Evolutionary conservation across 352 stramenopile species (phyloP), one percentile per base, ranked within the genome.

Genomic region (Globisporangium mamillatum): DNA sequence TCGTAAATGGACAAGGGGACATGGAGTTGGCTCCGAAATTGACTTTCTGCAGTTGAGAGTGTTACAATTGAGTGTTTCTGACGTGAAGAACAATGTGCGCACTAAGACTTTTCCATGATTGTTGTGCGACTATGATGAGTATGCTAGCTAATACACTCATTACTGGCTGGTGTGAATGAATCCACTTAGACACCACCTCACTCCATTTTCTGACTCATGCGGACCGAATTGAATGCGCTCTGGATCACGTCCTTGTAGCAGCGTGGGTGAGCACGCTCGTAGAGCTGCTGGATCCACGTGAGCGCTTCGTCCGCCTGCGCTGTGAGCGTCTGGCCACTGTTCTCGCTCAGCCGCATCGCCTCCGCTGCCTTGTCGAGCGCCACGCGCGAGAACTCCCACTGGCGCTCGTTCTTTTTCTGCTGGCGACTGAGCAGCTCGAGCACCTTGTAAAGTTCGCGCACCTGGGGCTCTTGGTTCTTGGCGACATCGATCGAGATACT

Each of bases 191-290:
- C 38, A 7, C 18, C 41, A 50, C 4, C 22, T 65, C 27, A 57
- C 29, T 60, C 57, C 70, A 80, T 77, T 63, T 89, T 86, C 66
- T 67, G 48, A 25, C 38, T 36, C 6, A 66, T 60, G 20, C 77
- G 76, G 1, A 88, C 74, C 9, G 76, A 74, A 6, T 77, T 63
- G n/a, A 90, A 75, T 22, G 80, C 80, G 18, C 64, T 36, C 25
- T 69, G 64, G 41, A 90, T 86, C 20, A 88, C 78, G 2, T 87
- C 80, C n/a, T 78, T 78, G 70, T 88, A 90, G 68, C 72, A 81
- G 20, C 70, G 73, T 1, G 79, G 82, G 64, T 90, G 80, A 9
- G 73, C 81, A 34, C 70, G 70, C 36, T 77, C 65, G 69, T 87
- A 90, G 24, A 75, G 56, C 29, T 75, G 73, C 48, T 84, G 66